A percentile compares a stretch with the other conserved stretches of the same genome.
These are phyloP conservation scores for Citrus cavaleriei DNA, from an alignment of 345 rosid species.

Conservation along the genomic window DNA sequence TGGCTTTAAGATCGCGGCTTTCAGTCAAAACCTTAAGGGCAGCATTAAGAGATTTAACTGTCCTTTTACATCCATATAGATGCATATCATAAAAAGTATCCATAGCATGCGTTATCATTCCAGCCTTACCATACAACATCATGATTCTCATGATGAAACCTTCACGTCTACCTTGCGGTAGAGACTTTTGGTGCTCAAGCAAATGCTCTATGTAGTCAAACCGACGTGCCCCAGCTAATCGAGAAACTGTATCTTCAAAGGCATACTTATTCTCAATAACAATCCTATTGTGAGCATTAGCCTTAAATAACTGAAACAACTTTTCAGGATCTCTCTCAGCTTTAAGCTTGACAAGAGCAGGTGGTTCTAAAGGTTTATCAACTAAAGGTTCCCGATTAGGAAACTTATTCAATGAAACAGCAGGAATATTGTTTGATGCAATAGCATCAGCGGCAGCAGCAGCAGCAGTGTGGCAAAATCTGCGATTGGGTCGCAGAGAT, in stretches of 20 bases:
- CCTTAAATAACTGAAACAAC: slow-evolving; percentile 60
- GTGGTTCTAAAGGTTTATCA: slow-evolving; percentile 45
- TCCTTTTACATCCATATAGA: slow-evolving; percentile 54
- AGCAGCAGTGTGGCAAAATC: slow-evolving; percentile 41
- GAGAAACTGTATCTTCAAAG: slow-evolving; percentile 69
- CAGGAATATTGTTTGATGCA: slow-evolving; percentile 19
- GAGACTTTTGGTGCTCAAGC: slow-evolving; percentile 83
- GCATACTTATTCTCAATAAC: slow-evolving; percentile 65
- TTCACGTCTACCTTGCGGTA: slow-evolving; percentile 80
- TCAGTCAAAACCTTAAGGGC: slow-evolving; percentile 51
- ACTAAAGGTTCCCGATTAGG: slow-evolving; percentile 28
- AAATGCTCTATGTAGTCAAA: slow-evolving; percentile 66
- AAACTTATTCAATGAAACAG: slow-evolving; percentile 15
- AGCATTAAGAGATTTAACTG: slow-evolving; percentile 78
- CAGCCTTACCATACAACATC: slow-evolving; percentile 75
- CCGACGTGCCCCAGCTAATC: slow-evolving; percentile 67
- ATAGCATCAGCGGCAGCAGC: slow-evolving; percentile 22
- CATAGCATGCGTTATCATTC: slow-evolving; percentile 65
- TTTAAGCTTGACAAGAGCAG: slow-evolving; percentile 74
- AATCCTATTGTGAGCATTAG: slow-evolving; percentile 58
- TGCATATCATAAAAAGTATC: slow-evolving; percentile 64
- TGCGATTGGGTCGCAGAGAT: slow-evolving; percentile 52
- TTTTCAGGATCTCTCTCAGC: slow-evolving; percentile 76
- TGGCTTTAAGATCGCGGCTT: slow-evolving; percentile 46
- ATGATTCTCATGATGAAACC: slow-evolving; percentile 80